Base-by-base conservation (phyloP, 2,329 filamentous ascomycete species). In the Lomentospora prolificans region DNA sequence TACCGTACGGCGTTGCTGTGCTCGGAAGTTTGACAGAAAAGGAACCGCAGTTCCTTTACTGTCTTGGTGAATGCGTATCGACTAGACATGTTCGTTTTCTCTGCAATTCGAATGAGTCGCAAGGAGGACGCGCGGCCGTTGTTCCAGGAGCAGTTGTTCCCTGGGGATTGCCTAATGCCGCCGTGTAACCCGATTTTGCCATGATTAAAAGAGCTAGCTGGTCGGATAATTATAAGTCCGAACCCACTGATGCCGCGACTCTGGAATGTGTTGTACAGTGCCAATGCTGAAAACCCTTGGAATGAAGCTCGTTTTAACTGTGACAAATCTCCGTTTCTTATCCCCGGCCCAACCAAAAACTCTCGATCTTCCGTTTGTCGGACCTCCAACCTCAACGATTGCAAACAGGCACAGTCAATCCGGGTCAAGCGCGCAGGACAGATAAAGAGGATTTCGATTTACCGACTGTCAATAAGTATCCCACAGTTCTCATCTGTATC, bases 1-100 rank as follows among this genome's bases (percentile, higher is more conserved):
- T 77, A 95, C 94, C 94, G 85, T 61, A 89, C 86, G 60, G 89
- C 85, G 66, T 89, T 87, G 78, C 92, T 96, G 69, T 90, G 85
- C 70, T 95, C 87, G 62, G 87, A 89, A 55, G 89, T 91, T 75
- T 97, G 92, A 79, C 94, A 97, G 77, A 97, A 92, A 66, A 95
- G 81, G 76, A 99, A 99, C 70, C 94, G 88, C 70, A 99, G 81
- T 80, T 99, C 94, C 80, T 90, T 95, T 70, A 99, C 80, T 62
- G 84, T 77, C 72, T 90, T 87, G 64, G 84, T 81, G 75, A 99
- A 99, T 65, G 85, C 89, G 77, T 96, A 96, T 80, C 94, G 95
- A 74, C 81, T 78, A 64, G 90, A 89, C 94, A 97, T 97, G 33
- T 57, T 55, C 46, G 51, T n/a, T 4, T 28, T 51, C 14, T n/a